Conservation (phyloP, 176 grass and related monocot genomes). For the Hyparrhenia diplandra region DNA sequence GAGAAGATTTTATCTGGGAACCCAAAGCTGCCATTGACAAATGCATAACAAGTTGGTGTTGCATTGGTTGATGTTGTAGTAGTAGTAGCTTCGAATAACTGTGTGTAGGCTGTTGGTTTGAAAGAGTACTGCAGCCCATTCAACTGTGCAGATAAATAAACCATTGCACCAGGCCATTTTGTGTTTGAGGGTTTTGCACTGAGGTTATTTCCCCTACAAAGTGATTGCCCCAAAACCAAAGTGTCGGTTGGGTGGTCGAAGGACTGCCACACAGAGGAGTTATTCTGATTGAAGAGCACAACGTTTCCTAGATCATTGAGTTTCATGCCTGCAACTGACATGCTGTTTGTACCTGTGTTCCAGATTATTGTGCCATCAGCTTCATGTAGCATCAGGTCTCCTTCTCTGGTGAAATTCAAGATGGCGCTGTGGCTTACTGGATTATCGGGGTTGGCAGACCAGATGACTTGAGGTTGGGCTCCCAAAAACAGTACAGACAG, state of each 20-base stretch:
- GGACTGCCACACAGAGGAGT: background rate
- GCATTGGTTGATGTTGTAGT: too few relatives aligned
- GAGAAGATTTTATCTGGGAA: constrained; percentile 1
- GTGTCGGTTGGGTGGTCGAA: background rate
- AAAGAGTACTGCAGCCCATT: background rate
- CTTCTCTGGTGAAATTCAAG: background rate
- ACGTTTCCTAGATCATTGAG: background rate
- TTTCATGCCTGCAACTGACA: background rate
- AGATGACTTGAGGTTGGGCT: background rate
- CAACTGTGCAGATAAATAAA: background rate
- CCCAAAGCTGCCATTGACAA: constrained; percentile 32
- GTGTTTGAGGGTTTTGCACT: background rate
- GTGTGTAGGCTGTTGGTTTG: background rate
- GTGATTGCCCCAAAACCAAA: background rate
- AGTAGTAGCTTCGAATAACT: background rate
- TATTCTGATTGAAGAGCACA: background rate
- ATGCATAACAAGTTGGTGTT: background rate
- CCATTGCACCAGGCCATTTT: background rate
- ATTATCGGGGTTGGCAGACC: background rate
- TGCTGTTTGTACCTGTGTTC: background rate
- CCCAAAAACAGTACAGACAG: background rate
- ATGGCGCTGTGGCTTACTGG: background rate
- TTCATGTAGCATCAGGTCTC: background rate
- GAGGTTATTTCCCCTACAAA: background rate
- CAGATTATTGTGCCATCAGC: background rate